Evolutionary conservation across 2,329 filamentous ascomycete species (phyloP).

Genomic region (Chlorencoelia australis): DNA sequence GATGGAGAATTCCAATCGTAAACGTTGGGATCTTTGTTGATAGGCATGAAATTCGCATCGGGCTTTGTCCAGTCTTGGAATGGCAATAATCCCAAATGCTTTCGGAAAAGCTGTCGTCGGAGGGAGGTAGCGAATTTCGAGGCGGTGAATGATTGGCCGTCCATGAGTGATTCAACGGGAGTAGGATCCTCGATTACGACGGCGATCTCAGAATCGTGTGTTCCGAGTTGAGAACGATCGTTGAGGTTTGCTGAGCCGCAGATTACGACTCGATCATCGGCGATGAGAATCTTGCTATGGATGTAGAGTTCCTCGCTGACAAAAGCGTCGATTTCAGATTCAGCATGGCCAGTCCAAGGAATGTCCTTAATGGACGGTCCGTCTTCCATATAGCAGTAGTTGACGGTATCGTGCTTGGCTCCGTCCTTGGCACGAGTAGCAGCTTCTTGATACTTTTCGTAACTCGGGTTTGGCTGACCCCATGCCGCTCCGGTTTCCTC

Average conservation of each 20-base stretch:
- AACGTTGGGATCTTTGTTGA: conserved; percentile 58
- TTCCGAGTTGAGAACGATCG: conserved; percentile 64
- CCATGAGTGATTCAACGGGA: conserved; percentile 61
- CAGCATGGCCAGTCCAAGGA: conserved; percentile 44
- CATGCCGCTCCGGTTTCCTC: conserved; percentile 27
- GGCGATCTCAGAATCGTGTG: conserved; percentile 83
- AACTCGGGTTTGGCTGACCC: conserved; percentile 27
- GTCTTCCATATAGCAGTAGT: conserved; percentile 72
- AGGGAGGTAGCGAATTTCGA: conserved; percentile 70
- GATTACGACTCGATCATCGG: conserved; percentile 72
- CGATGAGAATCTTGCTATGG: conserved; percentile 64
- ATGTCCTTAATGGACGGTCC: conserved; percentile 56
- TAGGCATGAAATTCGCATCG: conserved; percentile 67
- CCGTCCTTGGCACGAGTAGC: conserved; percentile 44
- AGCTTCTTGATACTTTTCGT: conserved; percentile 57
- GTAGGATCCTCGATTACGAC: conserved; percentile 75
- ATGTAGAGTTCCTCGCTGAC: conserved; percentile 55
- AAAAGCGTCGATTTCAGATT: conserved; percentile 48
- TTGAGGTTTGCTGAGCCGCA: conserved; percentile 59
- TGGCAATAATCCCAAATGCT: conserved; percentile 77
- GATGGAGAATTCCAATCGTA: conserved; percentile 62
- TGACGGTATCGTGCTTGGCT: conserved; percentile 64
- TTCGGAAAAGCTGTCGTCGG: conserved; percentile 77
- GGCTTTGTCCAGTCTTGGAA: conserved; percentile 59
- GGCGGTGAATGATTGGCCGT: conserved; percentile 60